Percentiles rank a stretch among this genome's conserved stretches.
These are phyloP conservation scores for Xylona heveae DNA, from an alignment of 495 filamentous ascomycete genomes.

Conservation along the genomic window DNA sequence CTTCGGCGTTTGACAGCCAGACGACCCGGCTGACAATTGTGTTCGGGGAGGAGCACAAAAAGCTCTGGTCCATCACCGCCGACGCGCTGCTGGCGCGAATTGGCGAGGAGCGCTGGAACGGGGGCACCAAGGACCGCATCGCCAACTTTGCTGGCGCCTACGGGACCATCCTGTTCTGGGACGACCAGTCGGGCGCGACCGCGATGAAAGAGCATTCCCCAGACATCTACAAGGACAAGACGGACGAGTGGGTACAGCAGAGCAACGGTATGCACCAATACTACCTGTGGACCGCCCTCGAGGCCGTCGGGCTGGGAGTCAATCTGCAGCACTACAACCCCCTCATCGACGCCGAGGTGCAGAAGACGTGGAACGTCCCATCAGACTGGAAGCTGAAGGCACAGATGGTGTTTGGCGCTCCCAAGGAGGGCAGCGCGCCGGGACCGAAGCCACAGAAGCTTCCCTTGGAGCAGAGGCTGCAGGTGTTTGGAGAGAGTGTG, in stretches of 20 bases:
- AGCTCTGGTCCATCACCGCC: slow-evolving; percentile 26
- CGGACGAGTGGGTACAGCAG: slow-evolving; percentile 28
- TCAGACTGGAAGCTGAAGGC: slow-evolving; percentile 23
- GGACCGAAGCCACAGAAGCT: no score
- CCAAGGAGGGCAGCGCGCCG: no score
- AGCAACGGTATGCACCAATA: slow-evolving; percentile 34
- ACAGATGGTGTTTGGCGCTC: slow-evolving; percentile 34
- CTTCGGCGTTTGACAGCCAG: slow-evolving; percentile 34
- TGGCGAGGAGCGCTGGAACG: slow-evolving; percentile 19
- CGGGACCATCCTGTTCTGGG: slow-evolving; percentile 33
- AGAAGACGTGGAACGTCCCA: slow-evolving; percentile 24
- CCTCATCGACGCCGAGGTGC: slow-evolving; percentile 22
- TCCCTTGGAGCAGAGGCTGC: no score
- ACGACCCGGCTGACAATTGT: slow-evolving; percentile 27
- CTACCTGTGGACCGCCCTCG: slow-evolving; percentile 29
- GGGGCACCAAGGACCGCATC: slow-evolving; percentile 23
- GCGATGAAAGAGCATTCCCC: slow-evolving; percentile 24
- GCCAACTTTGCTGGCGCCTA: slow-evolving; percentile 21
- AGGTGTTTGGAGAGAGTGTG: no score
- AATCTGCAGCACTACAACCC: slow-evolving; percentile 37
- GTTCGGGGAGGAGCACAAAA: slow-evolving; percentile 25
- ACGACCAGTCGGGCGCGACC: slow-evolving; percentile 23
- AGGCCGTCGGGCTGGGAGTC: slow-evolving; percentile 26
- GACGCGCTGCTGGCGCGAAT: slow-evolving; percentile 20
- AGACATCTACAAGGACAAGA: slow-evolving; percentile 21